Base-by-base conservation (phyloP, 2,329 filamentous ascomycete genomes). In the Trichoderma sp. region DNA sequence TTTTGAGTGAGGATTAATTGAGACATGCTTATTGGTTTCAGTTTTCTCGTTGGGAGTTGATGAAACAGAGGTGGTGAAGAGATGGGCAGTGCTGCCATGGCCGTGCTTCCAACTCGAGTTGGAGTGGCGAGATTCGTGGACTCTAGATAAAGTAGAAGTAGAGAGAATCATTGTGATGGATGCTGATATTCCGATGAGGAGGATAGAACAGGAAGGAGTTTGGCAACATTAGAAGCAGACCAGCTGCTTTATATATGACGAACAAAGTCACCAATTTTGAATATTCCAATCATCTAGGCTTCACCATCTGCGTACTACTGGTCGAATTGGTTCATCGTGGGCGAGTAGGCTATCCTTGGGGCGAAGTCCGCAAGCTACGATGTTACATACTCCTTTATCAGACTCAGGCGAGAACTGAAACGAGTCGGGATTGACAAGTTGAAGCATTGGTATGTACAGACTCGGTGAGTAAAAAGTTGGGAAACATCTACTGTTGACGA, bases 1-100 rank as follows among this genome's bases (percentile, higher is more conserved):
- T 32, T 88, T 82, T 68, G 85, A 90, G 77, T 94, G 89, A 0
- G 94, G 94, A 79, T 97, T 90, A 74, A 97, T 97, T 76, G 89
- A 83, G 72, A 95, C 80, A 81, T 97, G 92, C 69, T 88, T 86
- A 30, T 30, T 30, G 28, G 28, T 30, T 66, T 72, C 69, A 66
- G 56, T 69, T 43, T 68, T 68, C 70, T 72, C 69, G 70, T 71
- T 69, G 21, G 73, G 46, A 34, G 24, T 26, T n/a, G 68, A 55
- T 13, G 59, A 66, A 11, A 49, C 8, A 10, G 60, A 66, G 5
- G 59, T 21, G 4, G 37, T 69, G 68, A 75, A 70, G 32, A 80
- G 78, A 28, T 82, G 77, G 81, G 28, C 7, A 30, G 93, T 94
- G 70, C 87, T 84, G 72, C 91, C 91, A 59, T 83, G 77, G 67